A percentile compares a stretch with the other conserved stretches of the same genome.
Conservation (phyloP, 2,329 filamentous ascomycete genomes). For the Colletotrichum euphorbiae region DNA sequence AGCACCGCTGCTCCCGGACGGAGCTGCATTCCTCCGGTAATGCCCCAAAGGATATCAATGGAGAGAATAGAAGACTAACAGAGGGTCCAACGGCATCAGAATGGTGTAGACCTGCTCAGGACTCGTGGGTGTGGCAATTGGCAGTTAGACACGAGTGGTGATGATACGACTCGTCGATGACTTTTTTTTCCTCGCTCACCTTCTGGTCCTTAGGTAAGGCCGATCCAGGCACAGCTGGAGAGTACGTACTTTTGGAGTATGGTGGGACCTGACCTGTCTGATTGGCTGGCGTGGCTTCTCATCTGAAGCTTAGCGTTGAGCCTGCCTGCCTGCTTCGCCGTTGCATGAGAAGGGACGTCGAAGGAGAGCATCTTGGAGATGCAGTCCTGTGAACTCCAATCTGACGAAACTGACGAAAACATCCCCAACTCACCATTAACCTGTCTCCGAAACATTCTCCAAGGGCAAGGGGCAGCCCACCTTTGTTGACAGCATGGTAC, state of each 20-base stretch:
- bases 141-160: slow-evolving; percentile 7
- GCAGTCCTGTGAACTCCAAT: slow-evolving; percentile 1
- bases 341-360: background rate
- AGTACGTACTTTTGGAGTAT: background rate
- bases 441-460: background rate
- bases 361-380: background rate
- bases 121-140: slow-evolving; percentile 29
- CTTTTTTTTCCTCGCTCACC: slow-evolving; percentile 33
- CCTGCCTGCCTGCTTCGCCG: slow-evolving; percentile 11
- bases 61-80: background rate
- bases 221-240: background rate
- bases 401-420: background rate
- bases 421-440: no score
- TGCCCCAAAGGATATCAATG: slow-evolving; percentile 39
- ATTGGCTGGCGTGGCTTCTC: slow-evolving; percentile 6
- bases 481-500: slow-evolving; percentile 68
- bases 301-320: background rate
- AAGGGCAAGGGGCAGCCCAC: background rate
- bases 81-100: slow-evolving; percentile 15
- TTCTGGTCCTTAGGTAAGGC: slow-evolving; percentile 32
- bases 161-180: slow-evolving; percentile 20
- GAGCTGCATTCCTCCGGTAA: slow-evolving; percentile 61
- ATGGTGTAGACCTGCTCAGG: slow-evolving; percentile 4
- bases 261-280: background rate
- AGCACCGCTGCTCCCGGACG: slow-evolving; percentile 65